phyloP scores from a whole-genome alignment of 495 filamentous ascomycete genomes.

The Gamarada debralockiae region DNA sequence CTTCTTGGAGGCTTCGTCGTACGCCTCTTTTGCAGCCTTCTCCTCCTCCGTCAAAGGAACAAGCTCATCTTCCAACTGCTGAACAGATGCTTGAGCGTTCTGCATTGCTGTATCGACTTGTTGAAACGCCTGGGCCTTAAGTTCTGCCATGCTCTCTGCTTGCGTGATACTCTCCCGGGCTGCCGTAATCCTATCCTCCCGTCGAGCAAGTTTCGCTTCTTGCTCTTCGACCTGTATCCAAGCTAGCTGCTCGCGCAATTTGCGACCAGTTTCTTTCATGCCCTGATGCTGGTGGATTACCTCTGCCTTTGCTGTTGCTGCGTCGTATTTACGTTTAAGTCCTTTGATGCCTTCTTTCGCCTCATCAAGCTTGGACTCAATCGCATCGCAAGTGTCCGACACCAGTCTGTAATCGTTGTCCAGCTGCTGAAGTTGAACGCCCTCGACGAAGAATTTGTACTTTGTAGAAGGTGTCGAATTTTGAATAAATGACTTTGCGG shows the following conservation, averaged over 20 bases:
- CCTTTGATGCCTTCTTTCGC: slow-evolving; percentile 44
- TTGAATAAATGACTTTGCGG: slow-evolving; percentile 89
- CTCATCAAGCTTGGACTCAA: slow-evolving; percentile 50
- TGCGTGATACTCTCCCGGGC: slow-evolving; percentile 29
- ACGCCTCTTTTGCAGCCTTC: slow-evolving; percentile 32
- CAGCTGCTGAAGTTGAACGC: slow-evolving; percentile 87
- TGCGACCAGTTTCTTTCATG: slow-evolving; percentile 20
- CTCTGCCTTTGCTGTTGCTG: slow-evolving; percentile 30
- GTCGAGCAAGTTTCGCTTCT: slow-evolving; percentile 39
- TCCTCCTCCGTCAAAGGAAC: slow-evolving; percentile 34
- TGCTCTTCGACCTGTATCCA: slow-evolving; percentile 37
- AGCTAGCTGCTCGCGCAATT: slow-evolving; percentile 24
- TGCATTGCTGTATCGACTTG: slow-evolving; percentile 36
- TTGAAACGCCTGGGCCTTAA: slow-evolving; percentile 33
- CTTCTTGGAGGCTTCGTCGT: slow-evolving; percentile 27
- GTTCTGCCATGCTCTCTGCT: slow-evolving; percentile 15
- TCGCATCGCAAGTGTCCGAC: slow-evolving; percentile 58
- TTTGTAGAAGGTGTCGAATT: slow-evolving; percentile 76
- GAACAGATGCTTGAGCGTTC: slow-evolving; percentile 33
- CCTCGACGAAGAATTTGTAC: slow-evolving; percentile 95
- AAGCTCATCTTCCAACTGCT: slow-evolving; percentile 47
- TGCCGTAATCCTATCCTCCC: slow-evolving; percentile 62
- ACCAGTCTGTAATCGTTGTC: slow-evolving; percentile 88
- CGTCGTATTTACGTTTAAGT: slow-evolving; percentile 42
- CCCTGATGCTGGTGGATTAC: slow-evolving; percentile 37